Conservation (phyloP, 2,329 filamentous ascomycete genomes). For the Pseudogymnoascus sp. region DNA sequence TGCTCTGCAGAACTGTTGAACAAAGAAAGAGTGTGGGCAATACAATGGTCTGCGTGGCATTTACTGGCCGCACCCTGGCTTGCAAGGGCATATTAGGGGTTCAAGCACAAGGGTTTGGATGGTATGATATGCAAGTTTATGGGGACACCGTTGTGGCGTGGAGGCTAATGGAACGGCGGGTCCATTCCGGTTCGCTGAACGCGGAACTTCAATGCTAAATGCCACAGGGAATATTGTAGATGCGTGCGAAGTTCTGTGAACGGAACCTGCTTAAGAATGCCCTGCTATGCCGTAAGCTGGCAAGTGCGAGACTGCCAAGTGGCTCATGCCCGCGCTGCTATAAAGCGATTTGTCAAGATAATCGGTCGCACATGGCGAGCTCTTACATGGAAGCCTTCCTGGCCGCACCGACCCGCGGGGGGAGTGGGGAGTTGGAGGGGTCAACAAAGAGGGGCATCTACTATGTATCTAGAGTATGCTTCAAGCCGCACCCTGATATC, state of each 20-base stretch:
- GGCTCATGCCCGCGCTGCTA: neutral
- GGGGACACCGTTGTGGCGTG: neutral
- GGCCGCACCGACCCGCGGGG: neutral
- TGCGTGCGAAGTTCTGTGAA: neutral
- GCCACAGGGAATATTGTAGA: neutral
- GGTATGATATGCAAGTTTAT: neutral
- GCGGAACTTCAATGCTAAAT: neutral
- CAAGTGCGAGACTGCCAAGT: neutral
- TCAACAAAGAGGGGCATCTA: neutral
- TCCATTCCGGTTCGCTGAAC: neutral
- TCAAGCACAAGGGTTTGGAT: neutral
- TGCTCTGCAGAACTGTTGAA: neutral
- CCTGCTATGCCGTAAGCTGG: neutral
- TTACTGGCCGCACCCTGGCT: neutral
- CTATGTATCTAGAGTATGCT: neutral
- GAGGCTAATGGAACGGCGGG: constrained; percentile 5
- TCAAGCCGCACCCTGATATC: neutral
- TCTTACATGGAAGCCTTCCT: neutral
- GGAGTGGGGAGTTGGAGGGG: neutral
- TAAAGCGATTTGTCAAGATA: neutral
- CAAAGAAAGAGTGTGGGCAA: neutral
- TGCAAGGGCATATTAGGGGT: neutral
- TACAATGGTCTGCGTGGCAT: neutral
- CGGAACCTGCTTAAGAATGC: neutral
- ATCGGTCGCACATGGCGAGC: neutral